Evolutionary conservation across 768 basidiomycete species (phyloP).

Genomic region (Megacollybia marginata): DNA sequence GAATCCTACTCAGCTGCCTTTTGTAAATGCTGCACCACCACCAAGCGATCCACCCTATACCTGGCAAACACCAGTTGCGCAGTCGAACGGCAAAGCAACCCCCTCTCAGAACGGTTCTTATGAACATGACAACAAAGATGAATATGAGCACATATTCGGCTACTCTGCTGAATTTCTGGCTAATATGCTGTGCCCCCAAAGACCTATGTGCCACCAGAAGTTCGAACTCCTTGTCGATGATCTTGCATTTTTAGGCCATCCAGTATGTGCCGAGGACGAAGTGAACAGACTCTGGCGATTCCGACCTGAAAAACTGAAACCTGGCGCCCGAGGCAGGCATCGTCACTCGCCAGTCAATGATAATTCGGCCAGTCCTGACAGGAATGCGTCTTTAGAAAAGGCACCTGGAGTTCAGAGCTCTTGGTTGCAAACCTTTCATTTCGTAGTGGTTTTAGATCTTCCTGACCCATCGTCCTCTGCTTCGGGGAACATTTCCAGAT

Average conservation of each 20-base stretch:
- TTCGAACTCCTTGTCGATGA: constrained; percentile 92
- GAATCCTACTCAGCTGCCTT: constrained; percentile 32
- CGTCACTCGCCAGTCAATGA: constrained; percentile 25
- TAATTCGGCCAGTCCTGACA: constrained; percentile 15
- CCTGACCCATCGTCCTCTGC: constrained; percentile 86
- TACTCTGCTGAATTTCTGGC: constrained; percentile 80
- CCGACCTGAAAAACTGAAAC: constrained; percentile 21
- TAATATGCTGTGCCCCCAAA: constrained; percentile 69
- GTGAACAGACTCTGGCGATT: constrained; percentile 60
- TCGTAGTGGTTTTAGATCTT: constrained; percentile 81
- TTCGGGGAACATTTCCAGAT: constrained; percentile 67
- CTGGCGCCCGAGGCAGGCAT: background rate
- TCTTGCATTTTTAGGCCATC: constrained; percentile 90
- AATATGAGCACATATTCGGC: constrained; percentile 69
- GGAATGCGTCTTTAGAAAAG: constrained; percentile 1
- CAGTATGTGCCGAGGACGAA: constrained; percentile 72
- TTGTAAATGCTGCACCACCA: background rate
- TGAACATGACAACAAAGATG: constrained; percentile 23
- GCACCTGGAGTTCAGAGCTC: constrained; percentile 9
- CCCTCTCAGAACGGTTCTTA: constrained; percentile 38
- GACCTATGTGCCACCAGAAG: constrained; percentile 83
- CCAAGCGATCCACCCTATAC: constrained; percentile 41
- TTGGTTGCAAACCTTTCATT: constrained; percentile 75
- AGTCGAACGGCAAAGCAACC: constrained; percentile 40
- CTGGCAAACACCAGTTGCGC: constrained; percentile 41